Evolutionary conservation across 495 filamentous ascomycete species (phyloP).

Genomic region (Chaetomium tenue): DNA sequence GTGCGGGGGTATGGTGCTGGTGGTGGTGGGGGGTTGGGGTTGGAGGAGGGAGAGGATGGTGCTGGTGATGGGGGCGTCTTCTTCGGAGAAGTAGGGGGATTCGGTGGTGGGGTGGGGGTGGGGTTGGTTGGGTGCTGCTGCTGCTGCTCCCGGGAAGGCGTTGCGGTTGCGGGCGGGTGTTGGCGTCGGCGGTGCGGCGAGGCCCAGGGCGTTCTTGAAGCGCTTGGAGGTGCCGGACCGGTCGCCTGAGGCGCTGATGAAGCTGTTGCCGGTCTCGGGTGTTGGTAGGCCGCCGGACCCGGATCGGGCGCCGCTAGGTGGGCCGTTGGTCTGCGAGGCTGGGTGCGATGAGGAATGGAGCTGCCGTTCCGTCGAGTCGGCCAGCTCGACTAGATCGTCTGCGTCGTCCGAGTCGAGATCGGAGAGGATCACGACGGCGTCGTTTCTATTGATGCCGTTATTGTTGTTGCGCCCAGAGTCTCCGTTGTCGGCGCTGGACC

Average conservation of each 20-base stretch:
- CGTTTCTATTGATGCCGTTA: neutral
- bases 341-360: too few species aligned
- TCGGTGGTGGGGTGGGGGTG: neutral
- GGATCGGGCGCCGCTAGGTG: neutral
- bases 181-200: conserved; percentile 23
- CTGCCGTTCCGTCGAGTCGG: conserved; percentile 1
- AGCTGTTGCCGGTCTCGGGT: conserved; percentile 15
- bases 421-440: neutral
- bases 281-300: conserved; percentile 7
- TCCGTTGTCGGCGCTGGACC: conserved; percentile 21
- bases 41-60: conserved; percentile 54
- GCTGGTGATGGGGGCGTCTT: conserved; percentile 50
- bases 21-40: conserved; percentile 38
- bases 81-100: conserved; percentile 12
- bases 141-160: neutral
- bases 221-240: conserved; percentile 15
- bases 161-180: neutral
- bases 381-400: conserved; percentile 8
- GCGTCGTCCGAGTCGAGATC: conserved; percentile 27
- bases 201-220: conserved; percentile 36
- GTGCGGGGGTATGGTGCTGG: neutral
- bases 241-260: neutral
- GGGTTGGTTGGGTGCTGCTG: neutral
- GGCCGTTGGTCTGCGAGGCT: too few species aligned
- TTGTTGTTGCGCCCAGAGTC: neutral